phyloP scores from a whole-genome alignment of 108 stramenopile genomes.

The Conticribra guillardii region DNA sequence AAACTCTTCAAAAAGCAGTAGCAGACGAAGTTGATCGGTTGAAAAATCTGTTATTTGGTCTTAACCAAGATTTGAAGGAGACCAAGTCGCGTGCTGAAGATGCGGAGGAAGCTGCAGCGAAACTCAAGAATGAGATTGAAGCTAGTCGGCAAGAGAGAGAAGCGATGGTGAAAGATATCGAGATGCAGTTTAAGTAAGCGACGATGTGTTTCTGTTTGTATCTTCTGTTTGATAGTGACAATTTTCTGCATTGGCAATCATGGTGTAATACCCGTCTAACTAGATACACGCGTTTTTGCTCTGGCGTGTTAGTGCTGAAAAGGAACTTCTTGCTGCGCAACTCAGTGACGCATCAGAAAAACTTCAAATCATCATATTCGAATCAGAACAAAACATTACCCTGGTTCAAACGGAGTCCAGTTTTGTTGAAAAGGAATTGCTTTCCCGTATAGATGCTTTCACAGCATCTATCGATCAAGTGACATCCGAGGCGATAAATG shows the following conservation, averaged over 20 bases:
- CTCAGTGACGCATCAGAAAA: slow-evolving; percentile 28
- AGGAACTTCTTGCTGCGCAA: slow-evolving; percentile 16
- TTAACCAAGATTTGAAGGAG: slow-evolving; percentile 22
- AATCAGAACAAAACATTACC: slow-evolving; percentile 25
- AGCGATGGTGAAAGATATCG: slow-evolving; percentile 53
- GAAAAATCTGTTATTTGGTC: slow-evolving; percentile 27
- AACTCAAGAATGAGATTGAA: slow-evolving; percentile 52
- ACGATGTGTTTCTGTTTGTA: slow-evolving; percentile 2
- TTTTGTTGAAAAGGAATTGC: slow-evolving; percentile 18
- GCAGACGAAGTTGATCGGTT: slow-evolving; percentile 32
- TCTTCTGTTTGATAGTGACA: no score
- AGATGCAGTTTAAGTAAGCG: slow-evolving; percentile 51
- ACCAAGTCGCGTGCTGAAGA: slow-evolving; percentile 19
- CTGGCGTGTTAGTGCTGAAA: slow-evolving; percentile 19
- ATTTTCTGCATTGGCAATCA: no score
- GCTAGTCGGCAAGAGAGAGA: slow-evolving; percentile 46
- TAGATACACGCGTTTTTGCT: no score
- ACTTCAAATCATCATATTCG: slow-evolving; percentile 15
- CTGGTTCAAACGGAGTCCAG: slow-evolving; percentile 10
- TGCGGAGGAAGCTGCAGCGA: slow-evolving; percentile 27
- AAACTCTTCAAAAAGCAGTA: slow-evolving; percentile 31
- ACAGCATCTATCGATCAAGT: slow-evolving; percentile 17
- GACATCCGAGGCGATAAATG: slow-evolving; percentile 18
- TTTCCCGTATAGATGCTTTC: slow-evolving; percentile 30
- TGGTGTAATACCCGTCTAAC: no score